Evolutionary conservation across 192 early-diverging fungal genomes (phyloP), one percentile per base, ranked within the genome.

Genomic region (Mortierella claussenii): DNA sequence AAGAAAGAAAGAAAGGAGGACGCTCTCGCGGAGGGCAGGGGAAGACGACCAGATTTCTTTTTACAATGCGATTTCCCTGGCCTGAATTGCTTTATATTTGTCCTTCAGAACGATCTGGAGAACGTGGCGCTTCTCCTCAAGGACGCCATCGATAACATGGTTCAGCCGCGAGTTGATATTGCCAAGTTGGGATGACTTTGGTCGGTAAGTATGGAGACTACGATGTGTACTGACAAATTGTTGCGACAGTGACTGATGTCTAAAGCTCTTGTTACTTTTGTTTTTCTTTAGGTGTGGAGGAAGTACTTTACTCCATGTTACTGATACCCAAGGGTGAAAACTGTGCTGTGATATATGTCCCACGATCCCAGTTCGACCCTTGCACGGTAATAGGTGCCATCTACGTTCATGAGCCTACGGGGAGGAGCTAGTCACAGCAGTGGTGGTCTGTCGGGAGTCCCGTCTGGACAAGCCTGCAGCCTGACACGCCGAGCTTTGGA

Each of bases 111-210:
- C 30, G 61, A 63, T 53, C 61, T 63, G 20, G 61, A 63, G 37
- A 63, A 63, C 12, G 33, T 63, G 44, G 50, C 56, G 12, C 37
- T 63, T 26, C 61, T 63, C 27, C 61, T 53, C 36, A 63, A 53
- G 61, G 61, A 63, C 20, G 61, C 61, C 61, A 63, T 63, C 37
- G 61, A 63, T 37, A 42, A 53, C 50, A 63, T 63, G 61, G 50
- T 36, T n/a, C n/a, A 18, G 48, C 61, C 51, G 23, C 24, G 37
- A 52, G 61, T 63, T 37, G 61, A 63, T 48, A 40, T 63, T 53
- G 40, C 53, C 27, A 44, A 30, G 37, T 21, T 65, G 63, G 63
- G 32, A 65, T 55, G 63, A 42, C 55, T n/a, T 51, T 55, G 34
- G 53, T 65, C 21, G 53, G 51, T 47, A 51, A 55, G 52, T 47